Percentiles rank a stretch among this genome's conserved stretches.
These are phyloP conservation scores for Ceratocystis eucalypticola DNA, from an alignment of 2,329 filamentous ascomycete genomes.

Conservation along the genomic window DNA sequence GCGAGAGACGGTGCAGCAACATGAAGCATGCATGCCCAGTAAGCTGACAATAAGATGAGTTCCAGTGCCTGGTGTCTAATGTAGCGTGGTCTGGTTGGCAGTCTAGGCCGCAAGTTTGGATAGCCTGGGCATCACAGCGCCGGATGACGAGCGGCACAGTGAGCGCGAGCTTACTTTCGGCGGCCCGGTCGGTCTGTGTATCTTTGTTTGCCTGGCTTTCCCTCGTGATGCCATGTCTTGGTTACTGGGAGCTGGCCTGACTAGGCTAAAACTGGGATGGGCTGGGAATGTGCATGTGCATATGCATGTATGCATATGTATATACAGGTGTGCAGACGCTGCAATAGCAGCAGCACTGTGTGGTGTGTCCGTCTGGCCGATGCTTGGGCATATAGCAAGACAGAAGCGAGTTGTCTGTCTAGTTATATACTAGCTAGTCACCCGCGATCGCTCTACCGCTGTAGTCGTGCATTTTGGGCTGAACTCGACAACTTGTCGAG, in stretches of 20 bases:
- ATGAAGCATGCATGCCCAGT: constrained; percentile 2
- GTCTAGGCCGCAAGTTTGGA: no score
- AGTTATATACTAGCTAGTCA: no score
- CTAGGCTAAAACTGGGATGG: neutral
- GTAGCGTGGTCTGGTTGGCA: neutral
- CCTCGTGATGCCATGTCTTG: neutral
- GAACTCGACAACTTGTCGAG: no score
- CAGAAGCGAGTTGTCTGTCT: neutral
- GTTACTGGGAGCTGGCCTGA: neutral
- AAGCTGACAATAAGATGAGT: neutral
- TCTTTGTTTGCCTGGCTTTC: neutral
- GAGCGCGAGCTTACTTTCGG: no score
- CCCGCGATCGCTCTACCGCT: no score
- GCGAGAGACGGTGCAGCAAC: neutral
- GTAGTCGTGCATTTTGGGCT: neutral
- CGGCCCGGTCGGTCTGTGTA: neutral
- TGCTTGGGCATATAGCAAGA: neutral
- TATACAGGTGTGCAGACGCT: constrained; percentile 3
- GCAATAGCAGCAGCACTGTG: neutral
- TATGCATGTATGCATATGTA: constrained; percentile 3
- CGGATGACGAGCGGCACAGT: no score
- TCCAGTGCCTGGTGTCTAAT: neutral
- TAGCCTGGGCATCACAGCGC: no score
- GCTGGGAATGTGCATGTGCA: constrained; percentile 7
- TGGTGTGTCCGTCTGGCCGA: neutral